A percentile compares a stretch with the other conserved stretches of the same genome.
Evolutionary conservation across 2,329 filamentous ascomycete genomes (phyloP).

Genomic region (Fusarium abutilonis): DNA sequence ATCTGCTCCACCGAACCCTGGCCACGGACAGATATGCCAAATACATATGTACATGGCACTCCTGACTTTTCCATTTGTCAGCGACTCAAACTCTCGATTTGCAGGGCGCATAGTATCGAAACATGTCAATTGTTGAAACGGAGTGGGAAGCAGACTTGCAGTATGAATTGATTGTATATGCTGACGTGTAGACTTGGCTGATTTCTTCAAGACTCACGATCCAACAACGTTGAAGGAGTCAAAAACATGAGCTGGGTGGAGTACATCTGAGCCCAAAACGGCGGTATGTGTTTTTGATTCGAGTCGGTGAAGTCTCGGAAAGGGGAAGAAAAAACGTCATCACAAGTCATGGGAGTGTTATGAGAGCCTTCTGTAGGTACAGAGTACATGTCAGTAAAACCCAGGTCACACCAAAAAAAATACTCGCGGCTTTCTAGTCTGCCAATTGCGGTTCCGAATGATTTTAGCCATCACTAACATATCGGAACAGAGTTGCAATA

Average conservation of each 20-base stretch:
- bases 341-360: slow-evolving; percentile 17
- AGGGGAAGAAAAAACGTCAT: slow-evolving; percentile 38
- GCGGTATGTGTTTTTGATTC: slow-evolving; percentile 28
- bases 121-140: too few relatives aligned
- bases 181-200: slow-evolving; percentile 6
- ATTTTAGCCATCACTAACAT: neutral
- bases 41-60: slow-evolving; percentile 33
- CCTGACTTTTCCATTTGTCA: slow-evolving; percentile 42
- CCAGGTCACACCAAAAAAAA: slow-evolving; percentile 24
- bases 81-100: neutral
- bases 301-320: slow-evolving; percentile 47
- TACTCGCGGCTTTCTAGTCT: slow-evolving; percentile 12
- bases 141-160: too few relatives aligned
- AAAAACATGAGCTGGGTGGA: slow-evolving; percentile 18
- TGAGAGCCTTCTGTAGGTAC: slow-evolving; percentile 4
- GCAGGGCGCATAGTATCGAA: too few relatives aligned
- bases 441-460: slow-evolving; percentile 4
- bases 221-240: slow-evolving; percentile 6
- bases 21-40: slow-evolving; percentile 37
- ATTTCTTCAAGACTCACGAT: slow-evolving; percentile 9
- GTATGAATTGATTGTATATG: slow-evolving; percentile 8
- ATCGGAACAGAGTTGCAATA: neutral
- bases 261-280: slow-evolving; percentile 15
- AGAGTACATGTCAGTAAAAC: slow-evolving; percentile 9
- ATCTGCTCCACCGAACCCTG: slow-evolving; percentile 35